Evolutionary conservation across 2,329 filamentous ascomycete species (phyloP).

Genomic region (Botrytis deweyae): DNA sequence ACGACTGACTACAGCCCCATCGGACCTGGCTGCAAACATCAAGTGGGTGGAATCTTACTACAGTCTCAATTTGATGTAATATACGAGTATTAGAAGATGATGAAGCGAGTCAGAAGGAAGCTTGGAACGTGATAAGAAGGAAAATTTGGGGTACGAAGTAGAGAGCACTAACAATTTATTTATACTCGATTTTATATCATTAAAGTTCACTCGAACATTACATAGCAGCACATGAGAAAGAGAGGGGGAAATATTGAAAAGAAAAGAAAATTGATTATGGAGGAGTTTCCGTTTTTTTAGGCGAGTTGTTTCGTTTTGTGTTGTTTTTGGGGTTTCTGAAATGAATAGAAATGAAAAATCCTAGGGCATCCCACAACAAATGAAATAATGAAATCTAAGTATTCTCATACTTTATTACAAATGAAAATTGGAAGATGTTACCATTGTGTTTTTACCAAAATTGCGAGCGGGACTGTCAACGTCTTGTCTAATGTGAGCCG

Average conservation of each 20-base stretch:
- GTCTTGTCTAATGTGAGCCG: fast-evolving
- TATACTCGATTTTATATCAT: neutral
- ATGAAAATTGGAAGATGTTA: neutral
- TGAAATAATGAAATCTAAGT: neutral
- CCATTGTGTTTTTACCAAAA: neutral
- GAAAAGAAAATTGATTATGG: neutral
- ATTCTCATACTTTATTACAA: neutral
- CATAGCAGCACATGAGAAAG: neutral
- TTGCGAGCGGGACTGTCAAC: neutral
- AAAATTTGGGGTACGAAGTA: neutral
- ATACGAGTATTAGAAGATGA: neutral
- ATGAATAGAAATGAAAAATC: neutral
- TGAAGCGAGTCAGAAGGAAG: neutral
- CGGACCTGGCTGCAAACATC: neutral
- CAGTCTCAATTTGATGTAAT: neutral
- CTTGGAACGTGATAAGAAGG: neutral
- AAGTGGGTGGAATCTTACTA: neutral
- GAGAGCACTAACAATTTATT: neutral
- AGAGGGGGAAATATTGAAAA: neutral
- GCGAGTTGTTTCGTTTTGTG: neutral
- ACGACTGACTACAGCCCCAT: neutral
- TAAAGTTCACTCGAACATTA: neutral
- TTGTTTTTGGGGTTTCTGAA: neutral
- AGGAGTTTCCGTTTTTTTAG: neutral
- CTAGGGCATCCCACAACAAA: neutral